A percentile compares a stretch with the other conserved stretches of the same genome.
These are phyloP conservation scores for Trypanosoma boissoni DNA, from an alignment of 208 protist genomes.

Conservation along the genomic window DNA sequence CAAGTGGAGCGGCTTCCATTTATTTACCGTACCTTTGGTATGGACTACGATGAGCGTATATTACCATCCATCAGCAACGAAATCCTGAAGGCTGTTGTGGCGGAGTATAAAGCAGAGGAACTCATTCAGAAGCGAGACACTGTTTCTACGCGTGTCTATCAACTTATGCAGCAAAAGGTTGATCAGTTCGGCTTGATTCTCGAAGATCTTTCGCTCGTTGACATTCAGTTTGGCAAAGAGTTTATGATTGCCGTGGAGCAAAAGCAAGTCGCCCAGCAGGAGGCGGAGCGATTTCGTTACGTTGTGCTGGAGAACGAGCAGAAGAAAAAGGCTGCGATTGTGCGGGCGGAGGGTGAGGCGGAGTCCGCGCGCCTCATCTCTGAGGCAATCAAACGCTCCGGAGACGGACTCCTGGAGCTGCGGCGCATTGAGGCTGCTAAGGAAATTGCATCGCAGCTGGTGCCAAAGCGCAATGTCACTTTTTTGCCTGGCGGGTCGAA, in stretches of 20 bases:
- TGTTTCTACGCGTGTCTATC: constrained; percentile 90
- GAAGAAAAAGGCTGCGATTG: constrained; percentile 91
- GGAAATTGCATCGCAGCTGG: constrained; percentile 92
- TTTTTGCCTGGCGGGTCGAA: constrained; percentile 72
- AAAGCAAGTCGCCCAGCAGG: constrained; percentile 98
- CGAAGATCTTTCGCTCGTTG: constrained; percentile 97
- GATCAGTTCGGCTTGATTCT: constrained; percentile 96
- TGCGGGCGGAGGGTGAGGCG: constrained; percentile 94
- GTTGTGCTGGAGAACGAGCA: constrained; percentile 95
- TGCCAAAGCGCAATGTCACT: constrained; percentile 73
- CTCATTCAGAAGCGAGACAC: constrained; percentile 97
- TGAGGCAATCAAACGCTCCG: constrained; percentile 77
- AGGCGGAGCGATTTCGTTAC: constrained; percentile 94
- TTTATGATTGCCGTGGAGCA: constrained; percentile 96
- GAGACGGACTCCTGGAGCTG: constrained; percentile 90
- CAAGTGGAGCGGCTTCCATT: constrained; percentile 80
- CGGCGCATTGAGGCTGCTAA: constrained; percentile 95
- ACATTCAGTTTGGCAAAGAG: constrained; percentile 95
- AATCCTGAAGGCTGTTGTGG: constrained; percentile 94
- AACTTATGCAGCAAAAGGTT: constrained; percentile 94
- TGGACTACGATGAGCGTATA: constrained; percentile 97
- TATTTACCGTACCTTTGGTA: constrained; percentile 89
- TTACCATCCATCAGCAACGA: constrained; percentile 97
- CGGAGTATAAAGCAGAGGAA: constrained; percentile 99
- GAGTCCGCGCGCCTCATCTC: constrained; percentile 93